Base-by-base conservation (phyloP, 495 filamentous ascomycete species). In the Penicillium paxilli region DNA sequence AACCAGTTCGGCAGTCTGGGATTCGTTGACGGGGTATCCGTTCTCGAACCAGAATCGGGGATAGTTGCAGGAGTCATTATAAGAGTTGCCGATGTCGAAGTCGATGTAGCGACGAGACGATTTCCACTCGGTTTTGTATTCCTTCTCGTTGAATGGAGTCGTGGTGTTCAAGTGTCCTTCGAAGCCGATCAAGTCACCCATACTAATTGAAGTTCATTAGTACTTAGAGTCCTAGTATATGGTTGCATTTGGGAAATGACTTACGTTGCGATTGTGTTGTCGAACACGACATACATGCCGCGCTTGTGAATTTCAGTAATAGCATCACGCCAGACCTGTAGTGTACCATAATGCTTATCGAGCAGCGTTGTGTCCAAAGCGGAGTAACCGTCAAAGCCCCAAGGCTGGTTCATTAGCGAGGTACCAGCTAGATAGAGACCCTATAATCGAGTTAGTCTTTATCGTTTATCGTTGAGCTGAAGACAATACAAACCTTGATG, bases 221-320 rank as follows among this genome's bases (percentile, higher is more conserved):
- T 7, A 8, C 3, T 14, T 20, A 4, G 24, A n/a, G 10, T 3
- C 28, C 10, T 11, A 14, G 26, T 40, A 3, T 44, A 1, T 9
- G 12, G 17, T 44, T 24, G 22, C 16, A 12, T 47, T n/a, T n/a
- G n/a, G 14, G 28, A 9, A 17, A 10, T 17, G 16, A 73, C 78
- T 80, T 69, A 83, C 76, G 86, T 89, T 33, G 85, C 78, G 63
- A 89, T 81, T 16, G 87, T 90, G 58, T 88, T 88, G 60, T 90
- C 87, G 50, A 89, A 71, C 12, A 90, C 65, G 30, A 89, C 84
- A 66, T 85, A 88, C 85, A 90, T 89, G 24, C 79, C 81, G 6
- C 82, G 76, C 12, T 64, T 70, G 67, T 88, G 85, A 21, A 89
- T 84, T 45, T 86, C 86, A 20, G 74, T 71, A 55, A 90, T 83